phyloP scores from a whole-genome alignment of 768 basidiomycete species.

The Tricholoma matsutake region DNA sequence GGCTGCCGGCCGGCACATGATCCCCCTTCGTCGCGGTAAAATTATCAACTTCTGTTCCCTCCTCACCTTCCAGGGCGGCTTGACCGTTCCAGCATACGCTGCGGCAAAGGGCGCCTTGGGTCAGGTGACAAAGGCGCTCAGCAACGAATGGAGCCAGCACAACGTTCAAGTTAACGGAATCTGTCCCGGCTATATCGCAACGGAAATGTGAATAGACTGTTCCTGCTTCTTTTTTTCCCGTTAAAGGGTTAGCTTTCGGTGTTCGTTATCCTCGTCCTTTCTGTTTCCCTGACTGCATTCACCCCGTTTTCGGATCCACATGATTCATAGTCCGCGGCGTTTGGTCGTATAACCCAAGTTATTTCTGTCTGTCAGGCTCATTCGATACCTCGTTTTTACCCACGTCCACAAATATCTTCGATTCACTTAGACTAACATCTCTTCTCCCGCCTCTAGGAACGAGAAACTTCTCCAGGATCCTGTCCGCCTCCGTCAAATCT shows the following conservation, averaged over 20 bases:
- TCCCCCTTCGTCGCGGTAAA: constrained; percentile 60
- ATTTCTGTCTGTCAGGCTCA: neutral
- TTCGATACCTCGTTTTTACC: constrained; percentile 5
- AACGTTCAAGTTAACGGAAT: constrained; percentile 90
- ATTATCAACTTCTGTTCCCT: constrained; percentile 72
- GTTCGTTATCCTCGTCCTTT: constrained; percentile 1
- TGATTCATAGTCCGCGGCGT: constrained; percentile 5
- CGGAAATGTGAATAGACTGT: constrained; percentile 67
- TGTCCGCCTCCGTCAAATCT: constrained; percentile 64
- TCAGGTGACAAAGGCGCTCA: constrained; percentile 83
- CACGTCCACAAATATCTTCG: neutral
- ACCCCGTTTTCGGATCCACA: constrained; percentile 3
- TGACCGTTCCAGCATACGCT: constrained; percentile 86
- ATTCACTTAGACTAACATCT: neutral
- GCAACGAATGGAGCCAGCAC: constrained; percentile 89
- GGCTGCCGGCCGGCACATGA: constrained; percentile 89
- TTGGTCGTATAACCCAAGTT: neutral
- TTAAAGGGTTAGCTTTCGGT: neutral
- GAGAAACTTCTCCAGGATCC: constrained; percentile 52
- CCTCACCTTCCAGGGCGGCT: constrained; percentile 60
- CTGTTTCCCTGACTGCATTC: neutral
- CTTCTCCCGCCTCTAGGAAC: constrained; percentile 33
- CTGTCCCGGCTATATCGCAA: constrained; percentile 84
- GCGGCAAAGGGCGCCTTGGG: constrained; percentile 88
- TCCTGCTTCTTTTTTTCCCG: neutral